Evolutionary conservation across 805 yeast genomes (phyloP), one percentile per base, ranked within the genome.

Genomic region (Lipomyces yamanashiensis): DNA sequence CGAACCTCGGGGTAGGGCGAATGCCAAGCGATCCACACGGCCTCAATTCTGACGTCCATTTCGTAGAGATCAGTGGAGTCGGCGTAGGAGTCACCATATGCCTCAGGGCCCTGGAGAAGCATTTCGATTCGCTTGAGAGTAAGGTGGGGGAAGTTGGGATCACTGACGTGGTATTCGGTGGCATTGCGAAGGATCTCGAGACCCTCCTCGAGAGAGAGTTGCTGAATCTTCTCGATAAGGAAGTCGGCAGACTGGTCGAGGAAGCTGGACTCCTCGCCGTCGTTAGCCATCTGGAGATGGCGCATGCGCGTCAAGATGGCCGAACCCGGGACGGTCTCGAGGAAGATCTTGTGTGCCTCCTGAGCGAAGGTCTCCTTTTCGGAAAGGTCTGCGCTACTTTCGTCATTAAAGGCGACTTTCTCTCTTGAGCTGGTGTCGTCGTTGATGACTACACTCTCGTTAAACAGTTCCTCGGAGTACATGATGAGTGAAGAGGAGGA

Each of bases 1-100:
- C 90, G 80, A 21, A 86, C 89, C 74, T 86, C 90, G 0, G 88
- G 84, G 71, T 86, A 86, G 9, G 89, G 88, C 21, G 86, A 82
- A 68, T 79, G 58, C 48, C 59, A 78, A 74, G 64, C 55, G 45
- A 77, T 78, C 28, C 71, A 63, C 28, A 77, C 73, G 17, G 79
- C 80, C 49, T 70, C 68, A 17, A 70, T 39, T 48, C 70, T 66
- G 40, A 63, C 51, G n/a, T 71, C 70, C 21, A 62, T 55, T 8
- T 55, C 64, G 69, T 82, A 62, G 12, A 33, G 19, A 2, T 40
- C 40, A 17, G 41, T n/a, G n/a, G n/a, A n/a, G n/a, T n/a, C n/a
- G n/a, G n/a, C n/a, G n/a, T n/a, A 28, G 13, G 54, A 45, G 3
- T 41, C 47, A 19, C 52, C 66, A 40, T 62, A 63, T 9, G 8